Evolutionary conservation across 352 stramenopile genomes (phyloP), one percentile per base, ranked within the genome.

Genomic region (Phytophthora cactorum): DNA sequence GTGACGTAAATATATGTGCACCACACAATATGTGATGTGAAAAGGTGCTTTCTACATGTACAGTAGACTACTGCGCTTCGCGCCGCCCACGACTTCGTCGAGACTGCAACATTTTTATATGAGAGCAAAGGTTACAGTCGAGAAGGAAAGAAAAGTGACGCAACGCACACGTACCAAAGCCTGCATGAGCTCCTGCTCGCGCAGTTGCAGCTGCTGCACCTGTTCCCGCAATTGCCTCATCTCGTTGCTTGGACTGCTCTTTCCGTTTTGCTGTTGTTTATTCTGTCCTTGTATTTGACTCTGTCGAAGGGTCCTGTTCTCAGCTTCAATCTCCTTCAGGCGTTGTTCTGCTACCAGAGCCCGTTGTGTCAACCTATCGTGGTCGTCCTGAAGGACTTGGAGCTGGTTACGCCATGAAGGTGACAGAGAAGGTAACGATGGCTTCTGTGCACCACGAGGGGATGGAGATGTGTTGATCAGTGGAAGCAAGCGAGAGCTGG

Each of bases 141-240:
- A 31, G 17, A 47, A 11, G 17, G 10, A 15, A 10, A 22, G 5
- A 15, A 47, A 51, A 17, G 22, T n/a, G 36, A 39, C 8, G 17
- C 11, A 63, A 27, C 17, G 12, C 8, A 50, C 6, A 84, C 79
- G 41, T 61, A 91, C 86, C 68, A 92, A 76, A 39, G 86, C 86
- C 52, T 90, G 81, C 86, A 94, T 92, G 32, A 94, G 82, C 57
- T 94, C 86, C 56, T 94, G 82, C 47, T 94, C 86, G n/a, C 82
- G 84, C 55, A 86, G 72, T 58, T 90, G 84, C 22, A 94, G 70
- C 15, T 92, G 86, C 68, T 86, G 65, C 11, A 93, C 77, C 29
- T 91, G 86, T 14, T 79, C 52, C 28, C 74, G 80, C 29, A 91
- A 69, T 41, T 88, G 71, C 10, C 74, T 74, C 14, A 78, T 57